Conservation (phyloP, 331 rosid genomes). For the Spiraea crenata region DNA sequence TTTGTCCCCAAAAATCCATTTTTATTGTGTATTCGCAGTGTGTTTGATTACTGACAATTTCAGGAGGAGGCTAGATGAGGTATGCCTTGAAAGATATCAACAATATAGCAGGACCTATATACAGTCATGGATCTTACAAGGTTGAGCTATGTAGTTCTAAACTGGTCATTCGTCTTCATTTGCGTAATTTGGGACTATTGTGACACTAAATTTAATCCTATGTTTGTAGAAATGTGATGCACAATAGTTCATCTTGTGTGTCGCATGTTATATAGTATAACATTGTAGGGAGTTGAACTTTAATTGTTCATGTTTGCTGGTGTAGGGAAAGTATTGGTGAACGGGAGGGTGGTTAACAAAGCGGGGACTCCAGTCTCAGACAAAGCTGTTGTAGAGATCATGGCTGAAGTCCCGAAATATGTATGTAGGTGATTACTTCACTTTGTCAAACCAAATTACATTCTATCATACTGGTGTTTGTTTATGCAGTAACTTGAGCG, state of each 20-base stretch:
- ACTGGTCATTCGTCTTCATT: neutral
- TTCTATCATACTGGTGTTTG: neutral
- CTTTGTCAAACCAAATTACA: slow-evolving; percentile 30
- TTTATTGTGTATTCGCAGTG: neutral
- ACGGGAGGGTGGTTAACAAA: slow-evolving; percentile 76
- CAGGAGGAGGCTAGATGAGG: slow-evolving; percentile 84
- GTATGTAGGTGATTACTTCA: slow-evolving; percentile 93
- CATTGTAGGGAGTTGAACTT: slow-evolving; percentile 3
- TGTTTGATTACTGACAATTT: slow-evolving; percentile 12
- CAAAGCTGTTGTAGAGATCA: slow-evolving; percentile 71
- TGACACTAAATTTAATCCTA: neutral
- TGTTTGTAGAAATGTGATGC: neutral
- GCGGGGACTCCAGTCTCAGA: slow-evolving; percentile 86
- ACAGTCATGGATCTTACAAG: slow-evolving; percentile 94
- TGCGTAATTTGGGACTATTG: neutral
- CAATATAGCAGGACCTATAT: slow-evolving; percentile 82
- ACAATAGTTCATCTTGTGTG: neutral
- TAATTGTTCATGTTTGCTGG: neutral
- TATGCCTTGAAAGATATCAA: slow-evolving; percentile 67
- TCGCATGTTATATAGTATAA: neutral
- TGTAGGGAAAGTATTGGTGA: slow-evolving; percentile 79
- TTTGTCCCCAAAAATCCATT: neutral
- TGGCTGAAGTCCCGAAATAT: slow-evolving; percentile 90
- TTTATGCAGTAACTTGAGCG: slow-evolving; percentile 13
- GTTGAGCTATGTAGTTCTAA: slow-evolving; percentile 26